Conservation (phyloP, 495 filamentous ascomycete species). For the Pseudomonodictys pantanalensis region DNA sequence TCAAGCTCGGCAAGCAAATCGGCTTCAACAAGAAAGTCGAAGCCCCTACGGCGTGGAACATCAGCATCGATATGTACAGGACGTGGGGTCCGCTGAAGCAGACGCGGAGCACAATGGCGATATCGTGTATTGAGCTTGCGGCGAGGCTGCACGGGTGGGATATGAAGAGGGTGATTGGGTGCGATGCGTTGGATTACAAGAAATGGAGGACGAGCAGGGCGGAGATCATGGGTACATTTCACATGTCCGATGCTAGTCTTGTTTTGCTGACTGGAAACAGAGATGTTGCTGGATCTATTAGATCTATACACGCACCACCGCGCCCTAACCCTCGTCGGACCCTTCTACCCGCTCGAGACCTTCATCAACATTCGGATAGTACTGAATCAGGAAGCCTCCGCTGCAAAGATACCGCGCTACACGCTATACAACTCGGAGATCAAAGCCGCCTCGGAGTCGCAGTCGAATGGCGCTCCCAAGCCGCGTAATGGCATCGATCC, state of each 20-base stretch:
- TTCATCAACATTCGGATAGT: slow-evolving; percentile 82
- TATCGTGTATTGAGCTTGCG: slow-evolving; percentile 78
- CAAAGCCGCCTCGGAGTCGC: background rate
- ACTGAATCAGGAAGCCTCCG: slow-evolving; percentile 71
- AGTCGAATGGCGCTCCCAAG: slow-evolving; percentile 39
- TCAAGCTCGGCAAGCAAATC: slow-evolving; percentile 65
- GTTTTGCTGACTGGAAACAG: slow-evolving; percentile 38
- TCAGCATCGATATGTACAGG: slow-evolving; percentile 84
- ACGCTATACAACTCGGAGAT: slow-evolving; percentile 38
- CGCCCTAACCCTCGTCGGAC: slow-evolving; percentile 67
- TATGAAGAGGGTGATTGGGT: slow-evolving; percentile 47
- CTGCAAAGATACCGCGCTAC: slow-evolving; percentile 54
- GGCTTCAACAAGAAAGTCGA: slow-evolving; percentile 50
- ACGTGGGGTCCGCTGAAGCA: slow-evolving; percentile 92
- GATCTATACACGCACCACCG: slow-evolving; percentile 85
- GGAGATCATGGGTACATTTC: slow-evolving; percentile 62
- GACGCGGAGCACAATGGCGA: slow-evolving; percentile 70
- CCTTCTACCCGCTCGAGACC: slow-evolving; percentile 63
- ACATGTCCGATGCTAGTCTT: background rate
- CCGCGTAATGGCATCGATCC: slow-evolving; percentile 32
- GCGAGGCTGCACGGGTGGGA: slow-evolving; percentile 58
- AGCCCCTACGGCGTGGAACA: slow-evolving; percentile 63
- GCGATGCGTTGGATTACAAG: slow-evolving; percentile 45
- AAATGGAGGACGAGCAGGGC: slow-evolving; percentile 61
- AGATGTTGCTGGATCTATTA: slow-evolving; percentile 80